Conservation (phyloP, 2,329 filamentous ascomycete genomes). For the Helotiales sp. region DNA sequence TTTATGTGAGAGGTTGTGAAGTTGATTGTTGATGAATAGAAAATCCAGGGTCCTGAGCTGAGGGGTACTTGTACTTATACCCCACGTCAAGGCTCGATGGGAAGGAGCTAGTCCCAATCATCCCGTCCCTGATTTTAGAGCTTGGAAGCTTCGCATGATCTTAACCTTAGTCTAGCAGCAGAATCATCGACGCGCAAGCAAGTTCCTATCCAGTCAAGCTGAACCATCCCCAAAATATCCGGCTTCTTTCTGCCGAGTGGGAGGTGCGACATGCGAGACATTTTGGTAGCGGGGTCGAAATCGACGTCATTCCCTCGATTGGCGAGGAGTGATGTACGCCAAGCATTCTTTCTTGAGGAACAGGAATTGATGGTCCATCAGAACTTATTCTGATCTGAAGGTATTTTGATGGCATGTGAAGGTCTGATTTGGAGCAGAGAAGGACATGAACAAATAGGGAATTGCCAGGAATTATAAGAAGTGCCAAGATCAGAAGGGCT, state of each 20-base stretch:
- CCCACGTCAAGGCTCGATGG: too few species aligned
- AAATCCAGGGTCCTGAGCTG: constrained; percentile 5
- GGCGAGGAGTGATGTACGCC: constrained; percentile 1
- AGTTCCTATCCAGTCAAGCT: neutral
- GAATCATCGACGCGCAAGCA: neutral
- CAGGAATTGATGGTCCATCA: neutral
- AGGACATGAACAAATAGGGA: too few species aligned
- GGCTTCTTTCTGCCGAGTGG: neutral
- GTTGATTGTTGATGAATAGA: neutral
- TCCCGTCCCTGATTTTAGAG: neutral
- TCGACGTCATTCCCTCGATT: neutral
- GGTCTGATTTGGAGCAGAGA: neutral
- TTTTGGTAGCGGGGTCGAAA: neutral
- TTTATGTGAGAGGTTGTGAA: neutral
- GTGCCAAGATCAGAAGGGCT: too few species aligned
- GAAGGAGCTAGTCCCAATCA: too few species aligned
- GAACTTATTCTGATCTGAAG: neutral
- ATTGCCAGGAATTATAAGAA: too few species aligned
- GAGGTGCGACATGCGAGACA: neutral
- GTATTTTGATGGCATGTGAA: neutral
- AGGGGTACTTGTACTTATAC: too few species aligned
- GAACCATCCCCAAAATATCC: neutral
- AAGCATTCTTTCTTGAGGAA: neutral
- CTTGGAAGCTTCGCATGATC: neutral
- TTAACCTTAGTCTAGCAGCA: neutral